phyloP scores from a whole-genome alignment of 2,329 filamentous ascomycete species.

The Whalleya microplaca region DNA sequence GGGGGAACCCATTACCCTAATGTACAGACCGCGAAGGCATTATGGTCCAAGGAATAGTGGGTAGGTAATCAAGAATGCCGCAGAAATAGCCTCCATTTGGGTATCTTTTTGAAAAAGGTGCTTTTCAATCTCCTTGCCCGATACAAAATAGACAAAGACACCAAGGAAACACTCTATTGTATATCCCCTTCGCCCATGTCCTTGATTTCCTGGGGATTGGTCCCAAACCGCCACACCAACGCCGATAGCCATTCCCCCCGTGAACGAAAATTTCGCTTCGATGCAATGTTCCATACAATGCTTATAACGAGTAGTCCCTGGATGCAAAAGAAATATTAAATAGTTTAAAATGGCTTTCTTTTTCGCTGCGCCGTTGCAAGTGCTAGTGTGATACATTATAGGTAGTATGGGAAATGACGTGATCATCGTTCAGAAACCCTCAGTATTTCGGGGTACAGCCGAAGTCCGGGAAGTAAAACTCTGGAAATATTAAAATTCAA shows the following conservation, averaged over 20 bases:
- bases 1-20: conserved; percentile 25
- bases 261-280: conserved; percentile 16
- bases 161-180: conserved; percentile 22
- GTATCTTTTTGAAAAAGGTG: conserved; percentile 28
- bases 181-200: conserved; percentile 22
- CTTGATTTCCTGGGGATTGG: conserved; percentile 23
- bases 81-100: conserved; percentile 29
- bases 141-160: conserved; percentile 24
- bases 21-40: conserved; percentile 10
- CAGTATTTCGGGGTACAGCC: neutral
- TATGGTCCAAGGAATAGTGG: neutral
- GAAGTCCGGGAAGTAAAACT: neutral
- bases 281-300: conserved; percentile 30
- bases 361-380: neutral
- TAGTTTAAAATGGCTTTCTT: neutral
- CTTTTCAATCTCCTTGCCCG: conserved; percentile 26
- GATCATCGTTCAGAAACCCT: neutral
- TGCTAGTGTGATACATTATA: neutral
- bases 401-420: neutral
- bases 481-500: neutral
- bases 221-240: conserved; percentile 21
- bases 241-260: conserved; percentile 22
- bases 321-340: conserved; percentile 18
- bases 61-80: conserved; percentile 26
- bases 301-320: conserved; percentile 15